Percentiles rank a stretch among this genome's conserved stretches.
Conservation (phyloP, 2,329 filamentous ascomycete species). For the Claviceps sp. region DNA sequence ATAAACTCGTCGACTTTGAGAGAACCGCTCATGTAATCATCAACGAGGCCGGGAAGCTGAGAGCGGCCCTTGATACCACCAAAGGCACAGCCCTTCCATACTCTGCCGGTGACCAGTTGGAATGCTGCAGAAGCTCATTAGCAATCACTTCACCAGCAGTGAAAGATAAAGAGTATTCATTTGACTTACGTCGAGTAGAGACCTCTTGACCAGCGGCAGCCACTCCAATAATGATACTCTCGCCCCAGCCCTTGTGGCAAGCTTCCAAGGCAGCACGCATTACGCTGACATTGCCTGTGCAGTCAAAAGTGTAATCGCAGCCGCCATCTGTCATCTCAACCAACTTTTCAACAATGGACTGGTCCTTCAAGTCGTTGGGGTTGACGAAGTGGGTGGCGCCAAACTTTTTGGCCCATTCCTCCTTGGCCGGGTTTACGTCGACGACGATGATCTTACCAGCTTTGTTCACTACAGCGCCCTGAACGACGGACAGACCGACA, state of each 20-base stretch:
- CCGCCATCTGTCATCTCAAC: slow-evolving; percentile 97
- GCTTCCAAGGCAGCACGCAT: slow-evolving; percentile 94
- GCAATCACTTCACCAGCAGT: not conserved
- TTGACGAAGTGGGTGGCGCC: slow-evolving; percentile 96
- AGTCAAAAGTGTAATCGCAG: slow-evolving; percentile 98
- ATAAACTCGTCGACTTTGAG: slow-evolving; percentile 99
- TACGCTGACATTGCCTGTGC: slow-evolving; percentile 90
- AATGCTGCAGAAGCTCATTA: slow-evolving; percentile 50
- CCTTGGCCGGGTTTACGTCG: slow-evolving; percentile 74
- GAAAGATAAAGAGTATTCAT: not conserved
- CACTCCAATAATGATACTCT: slow-evolving; percentile 96
- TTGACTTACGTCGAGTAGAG: slow-evolving; percentile 68
- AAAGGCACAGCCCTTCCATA: slow-evolving; percentile 97
- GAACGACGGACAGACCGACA: slow-evolving; percentile 88
- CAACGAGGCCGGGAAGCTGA: slow-evolving; percentile 75
- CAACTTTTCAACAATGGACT: slow-evolving; percentile 82
- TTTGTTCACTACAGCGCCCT: slow-evolving; percentile 78
- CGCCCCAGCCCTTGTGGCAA: slow-evolving; percentile 98
- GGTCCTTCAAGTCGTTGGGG: slow-evolving; percentile 62
- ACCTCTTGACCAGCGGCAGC: slow-evolving; percentile 95
- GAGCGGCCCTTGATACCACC: slow-evolving; percentile 95
- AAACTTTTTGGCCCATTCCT: slow-evolving; percentile 87
- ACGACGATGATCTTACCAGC: slow-evolving; percentile 64
- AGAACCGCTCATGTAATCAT: slow-evolving; percentile 76
- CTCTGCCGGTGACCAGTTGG: slow-evolving; percentile 93